A percentile compares a stretch with the other conserved stretches of the same genome.
phyloP scores from a whole-genome alignment of 192 early-diverging fungal species.

The Jimgerdemannia flammicorona region DNA sequence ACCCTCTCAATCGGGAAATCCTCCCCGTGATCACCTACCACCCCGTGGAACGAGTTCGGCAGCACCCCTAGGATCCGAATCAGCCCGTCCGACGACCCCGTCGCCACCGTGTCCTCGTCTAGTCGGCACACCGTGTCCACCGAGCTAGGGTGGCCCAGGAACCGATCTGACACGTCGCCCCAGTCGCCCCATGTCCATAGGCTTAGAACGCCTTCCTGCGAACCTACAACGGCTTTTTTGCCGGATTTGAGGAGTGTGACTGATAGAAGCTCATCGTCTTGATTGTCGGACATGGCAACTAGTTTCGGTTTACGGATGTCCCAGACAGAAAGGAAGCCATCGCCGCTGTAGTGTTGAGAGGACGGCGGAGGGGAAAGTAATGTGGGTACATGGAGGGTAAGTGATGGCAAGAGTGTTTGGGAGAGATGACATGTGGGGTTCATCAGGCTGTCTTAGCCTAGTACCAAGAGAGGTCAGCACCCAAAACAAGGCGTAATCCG shows the following conservation, averaged over 20 bases:
- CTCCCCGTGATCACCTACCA: constrained; percentile 80
- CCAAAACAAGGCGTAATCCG: background rate
- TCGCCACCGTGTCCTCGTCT: constrained; percentile 80
- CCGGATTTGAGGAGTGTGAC: constrained; percentile 70
- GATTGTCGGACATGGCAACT: constrained; percentile 84
- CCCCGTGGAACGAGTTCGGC: constrained; percentile 90
- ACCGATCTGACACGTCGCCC: constrained; percentile 91
- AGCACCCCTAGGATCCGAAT: constrained; percentile 80
- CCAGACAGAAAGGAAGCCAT: constrained; percentile 87
- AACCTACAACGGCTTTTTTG: constrained; percentile 86
- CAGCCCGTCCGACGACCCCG: constrained; percentile 92
- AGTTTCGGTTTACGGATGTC: constrained; percentile 88
- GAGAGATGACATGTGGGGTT: too few relatives aligned
- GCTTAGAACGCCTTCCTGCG: constrained; percentile 83
- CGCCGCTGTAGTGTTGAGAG: constrained; percentile 51
- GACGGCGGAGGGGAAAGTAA: too few relatives aligned
- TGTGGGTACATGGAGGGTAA: too few relatives aligned
- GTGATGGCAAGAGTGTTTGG: too few relatives aligned
- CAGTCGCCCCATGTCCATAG: constrained; percentile 90
- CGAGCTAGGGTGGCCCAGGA: constrained; percentile 90
- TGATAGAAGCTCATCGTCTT: constrained; percentile 94
- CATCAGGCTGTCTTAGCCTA: too few relatives aligned
- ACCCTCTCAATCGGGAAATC: constrained; percentile 89
- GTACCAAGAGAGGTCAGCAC: too few relatives aligned
- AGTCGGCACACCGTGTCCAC: constrained; percentile 85